Percentiles rank a stretch among this genome's conserved stretches.
phyloP scores from a whole-genome alignment of 495 filamentous ascomycete genomes.

The Daldinia vernicosa region DNA sequence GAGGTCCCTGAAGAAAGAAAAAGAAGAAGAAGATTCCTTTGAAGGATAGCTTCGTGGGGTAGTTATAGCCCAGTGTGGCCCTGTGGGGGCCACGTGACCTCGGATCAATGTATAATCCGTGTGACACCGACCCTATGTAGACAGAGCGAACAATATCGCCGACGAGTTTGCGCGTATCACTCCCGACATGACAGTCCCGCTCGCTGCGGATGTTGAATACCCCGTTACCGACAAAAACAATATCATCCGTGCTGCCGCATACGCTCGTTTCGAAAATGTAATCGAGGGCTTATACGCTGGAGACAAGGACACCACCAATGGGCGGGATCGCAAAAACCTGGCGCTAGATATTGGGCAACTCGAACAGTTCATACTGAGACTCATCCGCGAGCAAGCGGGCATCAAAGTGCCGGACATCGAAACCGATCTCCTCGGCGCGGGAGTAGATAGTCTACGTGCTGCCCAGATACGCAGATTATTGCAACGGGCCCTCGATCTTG shows the following conservation, averaged over 20 bases:
- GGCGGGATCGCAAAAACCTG: slow-evolving; percentile 40
- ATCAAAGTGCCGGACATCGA: slow-evolving; percentile 51
- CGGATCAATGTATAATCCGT: too few species aligned
- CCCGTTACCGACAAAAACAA: slow-evolving; percentile 65
- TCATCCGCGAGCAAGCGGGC: slow-evolving; percentile 54
- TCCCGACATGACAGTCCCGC: slow-evolving; percentile 60
- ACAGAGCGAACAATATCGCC: slow-evolving; percentile 58
- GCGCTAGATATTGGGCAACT: slow-evolving; percentile 52
- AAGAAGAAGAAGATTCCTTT: too few species aligned
- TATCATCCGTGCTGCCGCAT: slow-evolving; percentile 65
- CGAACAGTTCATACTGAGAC: slow-evolving; percentile 53
- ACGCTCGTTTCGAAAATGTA: slow-evolving; percentile 54
- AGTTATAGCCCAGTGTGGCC: too few species aligned
- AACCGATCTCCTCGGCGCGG: slow-evolving; percentile 63
- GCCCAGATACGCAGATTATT: slow-evolving; percentile 65
- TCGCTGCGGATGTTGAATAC: slow-evolving; percentile 55
- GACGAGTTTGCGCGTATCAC: slow-evolving; percentile 65
- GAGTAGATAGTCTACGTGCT: slow-evolving; percentile 69
- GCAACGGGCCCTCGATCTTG: slow-evolving; percentile 55
- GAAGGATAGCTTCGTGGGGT: too few species aligned
- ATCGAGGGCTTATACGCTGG: slow-evolving; percentile 60
- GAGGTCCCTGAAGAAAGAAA: too few species aligned
- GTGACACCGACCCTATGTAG: slow-evolving; percentile 58
- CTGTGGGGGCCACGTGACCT: too few species aligned
- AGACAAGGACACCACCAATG: slow-evolving; percentile 37